A percentile compares a stretch with the other conserved stretches of the same genome.
These are phyloP conservation scores for Aspergillus candidus DNA, from an alignment of 2,329 filamentous ascomycete genomes.

Conservation along the genomic window DNA sequence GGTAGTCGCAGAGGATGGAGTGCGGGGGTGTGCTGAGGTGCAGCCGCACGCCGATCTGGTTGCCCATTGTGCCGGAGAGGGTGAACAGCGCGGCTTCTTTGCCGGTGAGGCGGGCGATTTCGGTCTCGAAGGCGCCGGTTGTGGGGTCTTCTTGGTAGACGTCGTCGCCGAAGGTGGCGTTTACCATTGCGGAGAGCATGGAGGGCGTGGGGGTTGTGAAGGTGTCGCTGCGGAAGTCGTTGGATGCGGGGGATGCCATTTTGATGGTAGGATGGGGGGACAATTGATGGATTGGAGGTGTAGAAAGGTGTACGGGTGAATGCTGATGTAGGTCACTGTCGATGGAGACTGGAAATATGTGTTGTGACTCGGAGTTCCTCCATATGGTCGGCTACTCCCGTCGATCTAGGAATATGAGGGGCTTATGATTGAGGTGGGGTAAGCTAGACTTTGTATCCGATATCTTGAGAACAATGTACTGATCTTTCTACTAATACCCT, in stretches of 20 bases:
- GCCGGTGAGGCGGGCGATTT: conserved; percentile 26
- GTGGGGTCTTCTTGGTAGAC: conserved; percentile 28
- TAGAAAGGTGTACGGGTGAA: too few species aligned
- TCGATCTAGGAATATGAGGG: too few species aligned
- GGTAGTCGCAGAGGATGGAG: conserved; percentile 28
- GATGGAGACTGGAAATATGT: too few species aligned
- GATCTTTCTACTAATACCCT: too few species aligned
- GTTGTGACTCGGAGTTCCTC: too few species aligned
- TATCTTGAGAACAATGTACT: too few species aligned
- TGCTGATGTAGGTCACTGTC: too few species aligned
- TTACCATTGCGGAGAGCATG: conserved; percentile 4
- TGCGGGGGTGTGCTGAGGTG: conserved; percentile 31
- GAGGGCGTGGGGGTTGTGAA: conserved; percentile 4
- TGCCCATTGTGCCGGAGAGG: conserved; percentile 37
- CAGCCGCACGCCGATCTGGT: conserved; percentile 31
- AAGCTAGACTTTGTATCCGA: too few species aligned
- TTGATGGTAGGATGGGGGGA: neutral
- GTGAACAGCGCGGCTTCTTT: conserved; percentile 30
- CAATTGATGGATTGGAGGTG: too few species aligned
- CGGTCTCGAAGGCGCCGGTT: conserved; percentile 25
- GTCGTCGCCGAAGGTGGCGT: conserved; percentile 31
- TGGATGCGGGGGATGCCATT: conserved; percentile 1
- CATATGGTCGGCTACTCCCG: too few species aligned
- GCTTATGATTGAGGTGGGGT: too few species aligned
- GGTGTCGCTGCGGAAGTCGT: conserved; percentile 7